Evolutionary conservation across 768 basidiomycete genomes (phyloP), one percentile per base, ranked within the genome.

Genomic region (Mycena polygramma): DNA sequence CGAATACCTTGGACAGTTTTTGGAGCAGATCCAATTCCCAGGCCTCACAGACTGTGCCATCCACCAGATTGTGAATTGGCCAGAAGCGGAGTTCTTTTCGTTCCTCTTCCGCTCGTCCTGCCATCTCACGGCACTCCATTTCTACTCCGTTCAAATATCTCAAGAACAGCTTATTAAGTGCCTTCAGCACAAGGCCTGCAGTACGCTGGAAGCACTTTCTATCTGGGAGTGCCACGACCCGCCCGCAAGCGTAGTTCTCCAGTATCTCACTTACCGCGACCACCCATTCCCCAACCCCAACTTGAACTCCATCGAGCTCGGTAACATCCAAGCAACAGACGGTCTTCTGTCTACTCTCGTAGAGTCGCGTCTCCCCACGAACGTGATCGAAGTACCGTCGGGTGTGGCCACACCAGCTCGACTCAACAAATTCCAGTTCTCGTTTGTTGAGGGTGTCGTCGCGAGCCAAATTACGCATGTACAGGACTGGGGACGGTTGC

Each of bases 31-130:
- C 24, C 48, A 30, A 30, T 22, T 66, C 13, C 70, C 70, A 20
- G n/a, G 24, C 20, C 54, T 71, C 19, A 46, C 2, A 3, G 19
- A 67, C n/a, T 9, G 67, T 7, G 11, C 13, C 19, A 37, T 71
- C 6, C 48, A 53, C 30, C 54, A 59, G 26, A 63, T 71, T 35
- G 17, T 0, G 22, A 11, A 24, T 11, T 71, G 70, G 70, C 65
- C 70, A 11, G 61, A 15, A 7, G 48, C 54, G 7, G 26, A 53
- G 10, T 63, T 71, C 43, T 17, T n/a, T 2, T 61, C 65, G 13
- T 67, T 67, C 59, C 53, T 71, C 49, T 63, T 57, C n/a, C 70
- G 70, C 9, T 71, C 70, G 17, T 43, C 65, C n/a, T 71, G 70
- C 35, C 55, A 15, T 37, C 48, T 71, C 0, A 43, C 11, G 13